These are phyloP conservation scores for Umbelopsis ramanniana DNA, from an alignment of 192 early-diverging fungal genomes.

Conservation along the genomic window DNA sequence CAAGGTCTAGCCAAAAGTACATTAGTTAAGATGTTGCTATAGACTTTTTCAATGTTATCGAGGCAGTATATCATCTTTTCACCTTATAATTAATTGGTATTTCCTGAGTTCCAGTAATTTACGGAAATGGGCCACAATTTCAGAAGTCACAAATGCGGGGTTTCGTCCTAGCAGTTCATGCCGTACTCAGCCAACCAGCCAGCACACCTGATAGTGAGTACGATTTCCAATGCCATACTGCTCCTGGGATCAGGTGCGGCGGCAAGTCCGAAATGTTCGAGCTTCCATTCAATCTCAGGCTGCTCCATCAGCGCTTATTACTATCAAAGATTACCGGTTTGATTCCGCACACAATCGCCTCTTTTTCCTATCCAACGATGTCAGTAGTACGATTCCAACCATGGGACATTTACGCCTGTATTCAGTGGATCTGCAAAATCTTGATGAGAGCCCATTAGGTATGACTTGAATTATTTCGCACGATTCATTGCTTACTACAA, in stretches of 20 bases:
- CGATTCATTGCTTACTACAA: background rate
- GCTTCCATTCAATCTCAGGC: constrained; percentile 39
- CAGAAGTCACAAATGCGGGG: constrained; percentile 7
- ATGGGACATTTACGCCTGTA: constrained; percentile 28
- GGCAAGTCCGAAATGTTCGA: constrained; percentile 58
- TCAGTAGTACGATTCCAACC: constrained; percentile 14
- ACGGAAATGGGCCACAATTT: too few species aligned
- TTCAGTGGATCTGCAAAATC: constrained; percentile 34
- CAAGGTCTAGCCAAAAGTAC: too few species aligned
- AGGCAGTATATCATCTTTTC: too few species aligned
- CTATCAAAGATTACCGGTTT: constrained; percentile 58
- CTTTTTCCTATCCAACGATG: constrained; percentile 55
- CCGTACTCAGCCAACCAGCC: background rate
- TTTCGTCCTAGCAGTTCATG: background rate
- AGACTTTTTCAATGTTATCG: too few species aligned
- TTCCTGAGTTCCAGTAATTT: too few species aligned
- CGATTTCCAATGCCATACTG: constrained; percentile 5
- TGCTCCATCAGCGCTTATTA: constrained; percentile 40
- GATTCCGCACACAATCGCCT: constrained; percentile 49
- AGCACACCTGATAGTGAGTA: background rate
- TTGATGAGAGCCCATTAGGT: background rate
- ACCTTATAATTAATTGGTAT: too few species aligned
- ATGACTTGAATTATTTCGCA: background rate
- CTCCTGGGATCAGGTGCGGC: constrained; percentile 64
- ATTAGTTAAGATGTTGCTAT: too few species aligned